Conservation (phyloP, 345 rosid species). For the Salix suchowensis region DNA sequence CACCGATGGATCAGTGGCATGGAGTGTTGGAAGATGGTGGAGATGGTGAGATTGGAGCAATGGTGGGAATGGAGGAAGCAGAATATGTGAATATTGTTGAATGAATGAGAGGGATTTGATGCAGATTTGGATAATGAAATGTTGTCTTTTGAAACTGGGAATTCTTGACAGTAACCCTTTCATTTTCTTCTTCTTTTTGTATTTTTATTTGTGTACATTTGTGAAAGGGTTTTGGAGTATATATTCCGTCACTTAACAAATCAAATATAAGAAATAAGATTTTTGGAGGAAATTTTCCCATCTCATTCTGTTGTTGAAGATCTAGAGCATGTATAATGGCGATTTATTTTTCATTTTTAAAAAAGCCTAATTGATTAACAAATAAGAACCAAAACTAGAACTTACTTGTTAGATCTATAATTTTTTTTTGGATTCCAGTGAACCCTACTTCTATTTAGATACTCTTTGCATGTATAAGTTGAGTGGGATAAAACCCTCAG, state of each 20-base stretch:
- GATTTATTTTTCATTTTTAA: too few relatives aligned
- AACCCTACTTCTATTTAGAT: too few relatives aligned
- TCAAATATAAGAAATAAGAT: neutral
- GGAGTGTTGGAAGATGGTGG: constrained; percentile 26
- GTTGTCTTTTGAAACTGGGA: neutral
- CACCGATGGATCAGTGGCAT: constrained; percentile 46
- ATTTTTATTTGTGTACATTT: neutral
- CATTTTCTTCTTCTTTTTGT: neutral
- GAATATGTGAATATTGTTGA: constrained; percentile 3
- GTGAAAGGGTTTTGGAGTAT: neutral
- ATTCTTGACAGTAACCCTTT: neutral
- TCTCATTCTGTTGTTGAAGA: neutral
- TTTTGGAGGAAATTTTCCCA: neutral
- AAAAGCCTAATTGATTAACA: too few relatives aligned
- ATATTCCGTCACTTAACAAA: neutral
- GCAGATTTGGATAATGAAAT: neutral
- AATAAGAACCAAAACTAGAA: too few relatives aligned
- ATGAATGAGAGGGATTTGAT: neutral
- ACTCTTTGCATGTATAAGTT: too few relatives aligned
- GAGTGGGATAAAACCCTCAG: too few relatives aligned
- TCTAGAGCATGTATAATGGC: neutral
- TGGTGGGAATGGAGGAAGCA: constrained; percentile 27
- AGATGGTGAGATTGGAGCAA: constrained; percentile 19
- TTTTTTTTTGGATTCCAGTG: too few relatives aligned
- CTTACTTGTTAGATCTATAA: too few relatives aligned